Evolutionary conservation across 495 filamentous ascomycete genomes (phyloP).

Genomic region (Terfezia claveryi): DNA sequence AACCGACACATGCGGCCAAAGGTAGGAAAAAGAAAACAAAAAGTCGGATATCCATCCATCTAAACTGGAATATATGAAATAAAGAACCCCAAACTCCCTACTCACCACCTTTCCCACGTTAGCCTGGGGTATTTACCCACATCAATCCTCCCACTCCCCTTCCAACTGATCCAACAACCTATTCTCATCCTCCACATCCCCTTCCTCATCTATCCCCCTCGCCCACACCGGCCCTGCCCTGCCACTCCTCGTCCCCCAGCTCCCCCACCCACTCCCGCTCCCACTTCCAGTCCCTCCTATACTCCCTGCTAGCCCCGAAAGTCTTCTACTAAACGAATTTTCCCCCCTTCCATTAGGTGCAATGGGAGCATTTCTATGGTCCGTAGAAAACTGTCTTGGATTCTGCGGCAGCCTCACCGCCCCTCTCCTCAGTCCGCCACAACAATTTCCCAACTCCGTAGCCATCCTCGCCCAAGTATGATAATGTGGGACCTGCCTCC

Average conservation of each 20-base stretch:
- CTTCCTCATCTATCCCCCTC: conserved; percentile 7
- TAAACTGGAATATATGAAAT: background rate
- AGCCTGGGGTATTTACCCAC: background rate
- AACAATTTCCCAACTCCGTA: conserved; percentile 45
- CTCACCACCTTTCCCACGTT: background rate
- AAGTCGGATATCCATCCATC: background rate
- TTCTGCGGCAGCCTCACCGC: conserved; percentile 9
- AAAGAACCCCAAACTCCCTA: background rate
- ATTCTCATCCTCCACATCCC: conserved; percentile 62
- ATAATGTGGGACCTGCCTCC: conserved; percentile 91
- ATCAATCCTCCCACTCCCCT: conserved; percentile 51
- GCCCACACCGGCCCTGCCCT: background rate
- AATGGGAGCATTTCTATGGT: background rate
- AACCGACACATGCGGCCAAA: background rate
- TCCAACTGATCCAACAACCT: conserved; percentile 87
- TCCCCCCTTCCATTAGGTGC: no score
- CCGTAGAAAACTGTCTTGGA: conserved; percentile 7
- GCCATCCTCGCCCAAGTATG: conserved; percentile 75
- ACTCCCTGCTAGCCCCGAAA: background rate
- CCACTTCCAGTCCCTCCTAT: background rate
- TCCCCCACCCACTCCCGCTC: background rate
- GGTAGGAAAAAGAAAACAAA: background rate
- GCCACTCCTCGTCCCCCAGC: background rate
- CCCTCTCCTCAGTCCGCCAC: conserved; percentile 12
- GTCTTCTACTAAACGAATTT: background rate